Evolutionary conservation across 306 rosid species (phyloP), one percentile per base, ranked within the genome.

Genomic region (Lablab purpureus): DNA sequence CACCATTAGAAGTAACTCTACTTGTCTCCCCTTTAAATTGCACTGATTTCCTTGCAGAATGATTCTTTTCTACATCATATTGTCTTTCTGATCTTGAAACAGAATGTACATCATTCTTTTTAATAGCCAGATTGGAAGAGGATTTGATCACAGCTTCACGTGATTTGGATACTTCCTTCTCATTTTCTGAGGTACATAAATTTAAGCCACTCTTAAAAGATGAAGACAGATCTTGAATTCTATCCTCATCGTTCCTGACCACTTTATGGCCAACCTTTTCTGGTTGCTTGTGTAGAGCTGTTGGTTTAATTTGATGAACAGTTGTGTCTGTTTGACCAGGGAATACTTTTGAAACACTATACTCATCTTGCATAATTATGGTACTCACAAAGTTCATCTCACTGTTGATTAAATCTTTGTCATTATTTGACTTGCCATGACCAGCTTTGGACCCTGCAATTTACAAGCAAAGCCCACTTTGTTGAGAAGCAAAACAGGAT

Each of bases 351-450:
- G 96, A 95, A 74, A 94, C 89, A 87, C 88, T 86, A 82, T 91
- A 95, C 84, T 91, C 97, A 80, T 91, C 91, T 82, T 85, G 78
- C 74, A 86, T 86, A 34, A 95, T 87, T 74, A 95, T 79, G 40
- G 89, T 75, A 80, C 98, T 91, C 68, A 45, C 55, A 74, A 91
- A 91, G 76, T 91, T 92, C 84, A 91, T 79, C 86, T 87, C 95
- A 79, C 78, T 86, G 46, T 69, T 14, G 63, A 82, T 32, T 65
- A 86, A 74, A 52, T 40, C 72, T 17, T 80, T 78, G 54, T 72
- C 80, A 74, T 74, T 71, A 30, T 49, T 74, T 28, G 12, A 46
- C 82, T 74, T 90, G 47, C 67, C 73, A 79, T 58, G 81, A 56
- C 59, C 85, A 75, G 83, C 84, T 87, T 81, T 85, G 47, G 92